Base-by-base conservation (phyloP, 768 basidiomycete species). In the Gloeopeniophorella convolvens region DNA sequence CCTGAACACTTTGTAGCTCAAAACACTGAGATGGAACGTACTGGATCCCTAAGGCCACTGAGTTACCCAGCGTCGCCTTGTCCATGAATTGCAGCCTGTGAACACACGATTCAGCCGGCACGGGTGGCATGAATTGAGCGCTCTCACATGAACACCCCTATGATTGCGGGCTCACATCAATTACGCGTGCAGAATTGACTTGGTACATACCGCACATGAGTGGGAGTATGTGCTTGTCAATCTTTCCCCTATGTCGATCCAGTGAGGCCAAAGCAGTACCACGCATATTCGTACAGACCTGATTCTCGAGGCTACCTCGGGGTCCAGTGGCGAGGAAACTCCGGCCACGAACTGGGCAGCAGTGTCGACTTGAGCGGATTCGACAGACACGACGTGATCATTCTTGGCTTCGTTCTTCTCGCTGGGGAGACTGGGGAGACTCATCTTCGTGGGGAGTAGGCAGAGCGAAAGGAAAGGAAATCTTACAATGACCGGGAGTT, bases 21-120 rank as follows among this genome's bases (percentile, higher is more conserved):
- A 18, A 35, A 23, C 16, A 30, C 20, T 31, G 21, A 12, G 9
- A 26, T 18, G 16, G 47, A 20, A 34, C 74, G 54, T 30, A 82
- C 85, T 68, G 67, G 58, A 87, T 86, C 1, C 85, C 85, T 35
- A 88, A 71, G 54, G 86, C 83, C 2, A 84, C 78, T 1, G 82
- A 60, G 50, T 72, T 78, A 1, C 82, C 83, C 4, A 86, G 68
- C 0, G 84, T 87, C 0, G 79, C 81, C 66, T 85, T 85, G 55
- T 86, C 85, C 80, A 85, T 85, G 53, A 80, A 85, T 60, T 86
- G 83, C n/a, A 87, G 73, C 76, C 84, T 58, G 27, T 80, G 50
- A 56, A 50, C 3, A 52, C 57, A 9, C 49, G 62, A 57, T 18
- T 32, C 21, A 18, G n/a, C 15, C 30, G 18, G 12, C 21, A 37